These are phyloP conservation scores for Viola pubescens DNA, from an alignment of 441 rosid species.

Conservation along the genomic window DNA sequence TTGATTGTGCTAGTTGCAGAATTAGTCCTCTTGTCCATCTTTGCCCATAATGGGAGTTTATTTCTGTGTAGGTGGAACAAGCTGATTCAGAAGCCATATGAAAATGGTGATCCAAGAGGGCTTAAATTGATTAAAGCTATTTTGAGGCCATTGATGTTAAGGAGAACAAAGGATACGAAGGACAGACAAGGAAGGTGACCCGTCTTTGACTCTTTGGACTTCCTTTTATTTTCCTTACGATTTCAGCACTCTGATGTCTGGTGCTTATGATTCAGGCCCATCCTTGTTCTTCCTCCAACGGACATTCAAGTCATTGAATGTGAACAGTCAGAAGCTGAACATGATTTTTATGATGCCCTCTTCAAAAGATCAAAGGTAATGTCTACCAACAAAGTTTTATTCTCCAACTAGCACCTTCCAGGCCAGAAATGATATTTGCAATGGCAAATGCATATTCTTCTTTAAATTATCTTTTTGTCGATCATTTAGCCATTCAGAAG, in stretches of 20 bases:
- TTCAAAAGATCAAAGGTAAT: slow-evolving; percentile 59
- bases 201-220: background rate
- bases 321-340: slow-evolving; percentile 58
- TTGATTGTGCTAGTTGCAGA: background rate
- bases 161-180: slow-evolving; percentile 66
- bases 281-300: slow-evolving; percentile 65
- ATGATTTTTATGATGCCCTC: slow-evolving; percentile 53
- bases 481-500: background rate
- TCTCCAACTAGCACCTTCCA: background rate
- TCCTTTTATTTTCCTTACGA: background rate
- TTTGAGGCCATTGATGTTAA: slow-evolving; percentile 58
- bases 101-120: slow-evolving; percentile 59
- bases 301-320: slow-evolving; percentile 50
- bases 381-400: background rate
- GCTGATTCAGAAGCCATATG: slow-evolving; percentile 60
- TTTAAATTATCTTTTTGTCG: background rate
- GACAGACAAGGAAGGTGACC: slow-evolving; percentile 54
- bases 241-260: slow-evolving; percentile 9
- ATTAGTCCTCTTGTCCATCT: background rate
- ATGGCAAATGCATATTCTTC: background rate
- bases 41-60: slow-evolving; percentile 5
- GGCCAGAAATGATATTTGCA: background rate
- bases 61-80: slow-evolving; percentile 48
- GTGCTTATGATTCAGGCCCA: slow-evolving; percentile 36
- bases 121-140: slow-evolving; percentile 52